These are phyloP conservation scores for Malbranchea zuffiana DNA, from an alignment of 2,329 filamentous ascomycete genomes.

Conservation along the genomic window DNA sequence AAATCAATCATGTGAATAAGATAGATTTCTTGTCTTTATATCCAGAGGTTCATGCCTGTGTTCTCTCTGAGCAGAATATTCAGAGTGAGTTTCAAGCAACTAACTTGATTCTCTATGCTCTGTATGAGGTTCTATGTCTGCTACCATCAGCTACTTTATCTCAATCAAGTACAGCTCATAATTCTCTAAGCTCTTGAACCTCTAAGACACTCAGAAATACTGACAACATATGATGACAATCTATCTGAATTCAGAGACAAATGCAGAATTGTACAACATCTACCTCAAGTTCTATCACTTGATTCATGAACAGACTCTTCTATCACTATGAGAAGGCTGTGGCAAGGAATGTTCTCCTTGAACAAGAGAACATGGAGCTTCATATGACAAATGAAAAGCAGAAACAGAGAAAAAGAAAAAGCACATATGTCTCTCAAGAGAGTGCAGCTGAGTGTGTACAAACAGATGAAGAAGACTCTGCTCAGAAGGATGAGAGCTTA, in stretches of 20 bases:
- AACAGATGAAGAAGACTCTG: too few relatives aligned
- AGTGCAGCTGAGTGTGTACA: background rate
- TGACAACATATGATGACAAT: background rate
- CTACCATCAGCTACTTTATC: too few relatives aligned
- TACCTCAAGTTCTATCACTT: background rate
- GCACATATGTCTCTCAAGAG: background rate
- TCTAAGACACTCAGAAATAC: background rate
- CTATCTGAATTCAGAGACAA: background rate
- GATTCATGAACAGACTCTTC: too few relatives aligned
- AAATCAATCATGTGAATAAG: too few relatives aligned
- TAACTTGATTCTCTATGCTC: too few relatives aligned
- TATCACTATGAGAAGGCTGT: background rate
- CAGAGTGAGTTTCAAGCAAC: too few relatives aligned
- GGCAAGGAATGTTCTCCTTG: background rate
- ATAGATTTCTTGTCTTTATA: too few relatives aligned
- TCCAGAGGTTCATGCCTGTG: too few relatives aligned
- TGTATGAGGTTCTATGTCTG: background rate
- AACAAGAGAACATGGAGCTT: background rate
- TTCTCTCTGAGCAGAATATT: too few relatives aligned
- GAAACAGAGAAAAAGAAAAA: too few relatives aligned
- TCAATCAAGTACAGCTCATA: too few relatives aligned
- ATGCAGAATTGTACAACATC: background rate
- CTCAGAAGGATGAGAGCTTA: too few relatives aligned
- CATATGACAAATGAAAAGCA: background rate
- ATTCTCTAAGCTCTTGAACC: background rate